Evolutionary conservation across 179 eudicot genomes (phyloP).

Genomic region (Beta corolliflora): DNA sequence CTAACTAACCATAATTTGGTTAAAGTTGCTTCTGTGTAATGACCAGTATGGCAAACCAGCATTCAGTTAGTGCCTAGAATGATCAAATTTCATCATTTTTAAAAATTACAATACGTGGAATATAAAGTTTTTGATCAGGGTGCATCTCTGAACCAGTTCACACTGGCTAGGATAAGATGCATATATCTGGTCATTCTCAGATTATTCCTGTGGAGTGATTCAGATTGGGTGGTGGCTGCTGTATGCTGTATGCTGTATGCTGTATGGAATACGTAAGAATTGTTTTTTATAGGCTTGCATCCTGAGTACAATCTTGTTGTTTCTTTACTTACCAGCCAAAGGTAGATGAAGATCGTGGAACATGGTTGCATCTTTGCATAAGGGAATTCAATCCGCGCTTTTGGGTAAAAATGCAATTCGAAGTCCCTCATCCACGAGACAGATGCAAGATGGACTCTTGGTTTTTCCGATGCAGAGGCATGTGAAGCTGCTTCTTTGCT

Average conservation of each 20-base stretch:
- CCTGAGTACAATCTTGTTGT: not conserved
- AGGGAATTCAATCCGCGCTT: constrained; percentile 36
- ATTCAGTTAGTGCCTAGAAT: not conserved
- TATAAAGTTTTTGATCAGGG: too few relatives aligned
- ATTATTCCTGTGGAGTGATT: not conserved
- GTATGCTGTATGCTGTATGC: not conserved
- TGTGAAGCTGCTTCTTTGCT: constrained; percentile 43
- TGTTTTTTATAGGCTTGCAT: not conserved
- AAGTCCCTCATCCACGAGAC: constrained; percentile 26
- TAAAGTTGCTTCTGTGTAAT: not conserved
- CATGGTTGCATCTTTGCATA: constrained; percentile 53
- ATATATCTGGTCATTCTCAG: not conserved
- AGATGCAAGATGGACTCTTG: constrained; percentile 55
- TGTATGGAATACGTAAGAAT: not conserved
- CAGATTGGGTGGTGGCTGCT: not conserved
- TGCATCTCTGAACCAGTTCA: too few relatives aligned
- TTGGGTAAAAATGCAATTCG: constrained; percentile 14
- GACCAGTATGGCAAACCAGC: not conserved
- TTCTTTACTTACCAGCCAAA: constrained; percentile 43
- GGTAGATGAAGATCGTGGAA: constrained; percentile 35
- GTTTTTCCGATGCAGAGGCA: constrained; percentile 47
- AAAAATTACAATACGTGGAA: not conserved
- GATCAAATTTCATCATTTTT: not conserved
- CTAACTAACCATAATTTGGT: not conserved
- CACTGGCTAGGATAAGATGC: not conserved